These are phyloP conservation scores for Fusarium sororula DNA, from an alignment of 2,329 filamentous ascomycete species.

Conservation along the genomic window DNA sequence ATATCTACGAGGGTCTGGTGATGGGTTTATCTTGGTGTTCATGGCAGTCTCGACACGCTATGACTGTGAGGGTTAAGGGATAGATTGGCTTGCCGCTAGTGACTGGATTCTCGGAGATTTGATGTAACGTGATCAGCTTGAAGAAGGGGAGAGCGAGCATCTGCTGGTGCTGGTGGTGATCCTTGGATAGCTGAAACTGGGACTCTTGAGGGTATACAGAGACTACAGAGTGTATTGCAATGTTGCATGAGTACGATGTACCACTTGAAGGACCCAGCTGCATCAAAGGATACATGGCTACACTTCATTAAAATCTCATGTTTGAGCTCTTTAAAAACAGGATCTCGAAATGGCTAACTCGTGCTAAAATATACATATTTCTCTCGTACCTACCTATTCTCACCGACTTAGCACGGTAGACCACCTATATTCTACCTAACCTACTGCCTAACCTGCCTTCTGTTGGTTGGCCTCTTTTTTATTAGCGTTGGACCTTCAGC, in stretches of 20 bases:
- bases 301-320: background rate
- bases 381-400: background rate
- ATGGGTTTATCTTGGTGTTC: constrained; percentile 21
- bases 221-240: background rate
- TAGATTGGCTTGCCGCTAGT: background rate
- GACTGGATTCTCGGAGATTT: background rate
- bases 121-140: background rate
- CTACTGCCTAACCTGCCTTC: background rate
- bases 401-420: background rate
- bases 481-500: constrained; percentile 9
- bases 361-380: background rate
- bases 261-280: background rate
- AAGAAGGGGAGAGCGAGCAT: background rate
- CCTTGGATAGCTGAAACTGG: constrained; percentile 30
- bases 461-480: background rate
- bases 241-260: background rate
- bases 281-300: too few species aligned
- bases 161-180: background rate
- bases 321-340: background rate
- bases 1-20: constrained; percentile 19
- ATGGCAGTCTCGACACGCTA: background rate
- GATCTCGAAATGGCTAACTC: background rate
- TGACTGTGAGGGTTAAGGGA: background rate
- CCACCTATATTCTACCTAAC: background rate
- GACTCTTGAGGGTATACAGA: background rate